A percentile compares a stretch with the other conserved stretches of the same genome.
Conservation (phyloP, 1,284 basidiomycete species). For the Boletus mariae region DNA sequence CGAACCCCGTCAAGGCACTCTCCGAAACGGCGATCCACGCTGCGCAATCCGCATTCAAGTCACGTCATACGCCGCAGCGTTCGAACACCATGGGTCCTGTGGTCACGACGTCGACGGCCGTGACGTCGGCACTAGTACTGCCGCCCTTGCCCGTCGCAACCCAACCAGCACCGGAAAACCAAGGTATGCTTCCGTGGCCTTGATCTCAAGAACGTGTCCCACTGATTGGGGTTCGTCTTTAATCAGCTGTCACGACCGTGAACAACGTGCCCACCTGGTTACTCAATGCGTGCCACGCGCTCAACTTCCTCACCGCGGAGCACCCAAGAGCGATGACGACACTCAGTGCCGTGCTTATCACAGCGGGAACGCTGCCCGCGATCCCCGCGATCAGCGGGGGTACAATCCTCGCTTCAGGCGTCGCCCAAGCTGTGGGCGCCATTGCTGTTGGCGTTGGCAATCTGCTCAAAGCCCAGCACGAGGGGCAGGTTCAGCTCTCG, state of each 20-base stretch:
- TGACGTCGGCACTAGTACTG: conserved; percentile 6
- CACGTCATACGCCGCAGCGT: conserved; percentile 28
- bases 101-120: conserved; percentile 13
- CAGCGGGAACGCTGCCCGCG: conserved; percentile 66
- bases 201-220: background rate
- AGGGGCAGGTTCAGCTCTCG: conserved; percentile 33
- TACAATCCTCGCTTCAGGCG: conserved; percentile 62
- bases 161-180: conserved; percentile 14
- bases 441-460: conserved; percentile 69
- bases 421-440: conserved; percentile 71
- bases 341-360: conserved; percentile 70
- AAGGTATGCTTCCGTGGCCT: conserved; percentile 13
- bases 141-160: conserved; percentile 21
- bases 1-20: conserved; percentile 32
- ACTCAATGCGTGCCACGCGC: conserved; percentile 66
- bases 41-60: conserved; percentile 27
- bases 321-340: conserved; percentile 74
- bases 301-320: conserved; percentile 68
- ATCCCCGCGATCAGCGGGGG: conserved; percentile 68
- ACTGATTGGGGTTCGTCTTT: background rate
- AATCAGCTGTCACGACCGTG: conserved; percentile 45
- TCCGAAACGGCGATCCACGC: conserved; percentile 31
- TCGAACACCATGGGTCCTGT: conserved; percentile 29
- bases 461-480: conserved; percentile 43
- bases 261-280: conserved; percentile 69